These are phyloP conservation scores for Plasmodium vinckei DNA, from an alignment of 169 alveolate species.

Conservation along the genomic window DNA sequence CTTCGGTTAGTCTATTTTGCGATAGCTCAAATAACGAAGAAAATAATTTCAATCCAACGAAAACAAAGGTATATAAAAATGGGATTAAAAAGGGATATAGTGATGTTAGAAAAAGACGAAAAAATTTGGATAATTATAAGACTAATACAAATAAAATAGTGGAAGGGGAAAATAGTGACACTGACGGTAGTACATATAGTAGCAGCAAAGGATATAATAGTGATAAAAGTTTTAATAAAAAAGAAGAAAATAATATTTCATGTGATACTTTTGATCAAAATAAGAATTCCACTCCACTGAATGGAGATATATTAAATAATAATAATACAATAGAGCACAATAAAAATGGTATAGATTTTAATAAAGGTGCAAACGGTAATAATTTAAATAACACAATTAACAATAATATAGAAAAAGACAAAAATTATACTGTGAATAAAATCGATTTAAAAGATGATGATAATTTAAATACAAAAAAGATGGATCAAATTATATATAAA, in stretches of 20 bases:
- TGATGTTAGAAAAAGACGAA: neutral
- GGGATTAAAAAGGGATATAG: neutral
- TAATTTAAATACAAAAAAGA: constrained; percentile 32
- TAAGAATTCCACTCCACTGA: neutral
- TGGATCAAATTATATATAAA: constrained; percentile 38
- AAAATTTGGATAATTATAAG: neutral
- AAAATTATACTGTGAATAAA: neutral
- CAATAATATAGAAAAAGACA: neutral
- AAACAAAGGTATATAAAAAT: neutral
- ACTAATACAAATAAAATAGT: too few species aligned
- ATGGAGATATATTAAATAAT: neutral
- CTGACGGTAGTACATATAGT: neutral
- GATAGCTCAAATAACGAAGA: constrained; percentile 53
- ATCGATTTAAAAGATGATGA: constrained; percentile 8
- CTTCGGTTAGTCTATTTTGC: constrained; percentile 71
- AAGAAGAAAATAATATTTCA: neutral
- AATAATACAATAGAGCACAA: neutral
- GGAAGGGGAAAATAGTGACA: neutral
- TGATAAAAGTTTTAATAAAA: neutral
- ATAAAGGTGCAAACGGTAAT: neutral
- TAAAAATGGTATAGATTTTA: neutral
- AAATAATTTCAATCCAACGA: neutral
- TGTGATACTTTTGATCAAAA: neutral
- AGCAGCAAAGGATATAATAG: constrained; percentile 7
- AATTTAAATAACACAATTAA: neutral